These are phyloP conservation scores for Alternaria triticimaculans DNA, from an alignment of 2,329 filamentous ascomycete genomes.

Conservation along the genomic window DNA sequence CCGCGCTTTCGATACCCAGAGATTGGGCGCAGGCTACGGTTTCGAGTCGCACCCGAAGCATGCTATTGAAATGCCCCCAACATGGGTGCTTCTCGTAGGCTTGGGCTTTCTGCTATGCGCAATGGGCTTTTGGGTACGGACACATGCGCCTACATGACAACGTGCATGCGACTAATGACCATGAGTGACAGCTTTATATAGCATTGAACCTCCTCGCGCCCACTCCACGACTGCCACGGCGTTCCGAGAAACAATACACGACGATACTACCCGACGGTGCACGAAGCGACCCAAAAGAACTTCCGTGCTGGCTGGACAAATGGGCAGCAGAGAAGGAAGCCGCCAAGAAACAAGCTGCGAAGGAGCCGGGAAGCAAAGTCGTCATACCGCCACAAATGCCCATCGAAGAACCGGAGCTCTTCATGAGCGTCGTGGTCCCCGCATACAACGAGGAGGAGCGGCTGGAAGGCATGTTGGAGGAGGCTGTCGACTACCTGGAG, in stretches of 20 bases:
- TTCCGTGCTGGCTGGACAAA: constrained; percentile 91
- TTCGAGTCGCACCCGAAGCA: constrained; percentile 34
- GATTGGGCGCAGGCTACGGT: constrained; percentile 32
- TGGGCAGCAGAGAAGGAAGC: constrained; percentile 65
- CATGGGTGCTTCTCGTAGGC: constrained; percentile 39
- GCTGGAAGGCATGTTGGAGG: constrained; percentile 82
- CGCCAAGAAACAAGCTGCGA: constrained; percentile 41
- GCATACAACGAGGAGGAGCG: constrained; percentile 94
- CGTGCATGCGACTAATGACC: neutral
- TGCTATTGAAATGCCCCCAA: constrained; percentile 39
- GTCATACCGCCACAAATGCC: constrained; percentile 52
- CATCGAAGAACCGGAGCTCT: constrained; percentile 79
- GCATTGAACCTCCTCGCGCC: constrained; percentile 79
- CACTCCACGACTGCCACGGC: constrained; percentile 73
- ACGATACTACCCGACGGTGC: constrained; percentile 73
- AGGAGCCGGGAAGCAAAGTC: constrained; percentile 28
- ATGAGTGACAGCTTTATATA: constrained; percentile 63
- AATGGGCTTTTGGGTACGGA: constrained; percentile 39
- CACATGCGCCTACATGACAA: neutral
- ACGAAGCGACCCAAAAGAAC: constrained; percentile 59
- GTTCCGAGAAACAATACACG: constrained; percentile 84
- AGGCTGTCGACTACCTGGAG: constrained; percentile 88
- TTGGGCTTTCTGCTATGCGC: constrained; percentile 32
- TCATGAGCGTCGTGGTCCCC: constrained; percentile 89
- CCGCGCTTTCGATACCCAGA: constrained; percentile 35